phyloP scores from a whole-genome alignment of 2,329 filamentous ascomycete genomes.

The Fusarium fracticaudum region DNA sequence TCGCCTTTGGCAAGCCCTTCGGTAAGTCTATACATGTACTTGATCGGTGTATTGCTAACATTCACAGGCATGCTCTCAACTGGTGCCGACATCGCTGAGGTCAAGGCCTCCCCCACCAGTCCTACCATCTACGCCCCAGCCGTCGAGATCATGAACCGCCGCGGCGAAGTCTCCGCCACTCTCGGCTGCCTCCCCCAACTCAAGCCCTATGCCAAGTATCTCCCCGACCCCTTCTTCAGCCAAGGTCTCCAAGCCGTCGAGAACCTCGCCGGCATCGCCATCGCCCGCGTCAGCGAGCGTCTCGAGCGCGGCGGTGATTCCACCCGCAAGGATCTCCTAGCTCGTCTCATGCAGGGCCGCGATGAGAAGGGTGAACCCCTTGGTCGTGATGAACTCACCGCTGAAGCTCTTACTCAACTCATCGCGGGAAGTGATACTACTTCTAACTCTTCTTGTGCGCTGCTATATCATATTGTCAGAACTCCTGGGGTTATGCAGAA shows the following conservation, averaged over 20 bases:
- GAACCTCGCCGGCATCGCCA: slow-evolving; percentile 86
- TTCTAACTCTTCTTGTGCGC: slow-evolving; percentile 82
- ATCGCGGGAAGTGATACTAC: slow-evolving; percentile 84
- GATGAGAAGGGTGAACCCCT: slow-evolving; percentile 82
- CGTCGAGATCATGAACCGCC: slow-evolving; percentile 89
- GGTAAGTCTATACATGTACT: slow-evolving; percentile 8
- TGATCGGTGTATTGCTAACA: fast-evolving
- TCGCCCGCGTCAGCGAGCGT: slow-evolving; percentile 80
- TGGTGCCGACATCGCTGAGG: slow-evolving; percentile 80
- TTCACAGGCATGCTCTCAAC: slow-evolving; percentile 71
- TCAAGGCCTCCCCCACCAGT: slow-evolving; percentile 68
- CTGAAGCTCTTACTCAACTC: slow-evolving; percentile 88
- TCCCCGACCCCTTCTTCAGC: slow-evolving; percentile 85
- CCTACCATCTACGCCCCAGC: slow-evolving; percentile 77
- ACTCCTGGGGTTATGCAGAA: slow-evolving; percentile 77
- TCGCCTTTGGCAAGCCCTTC: slow-evolving; percentile 63
- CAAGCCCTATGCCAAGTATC: slow-evolving; percentile 81
- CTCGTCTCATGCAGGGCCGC: slow-evolving; percentile 84
- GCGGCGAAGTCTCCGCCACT: slow-evolving; percentile 85
- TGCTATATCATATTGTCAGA: slow-evolving; percentile 78
- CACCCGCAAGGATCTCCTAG: slow-evolving; percentile 81
- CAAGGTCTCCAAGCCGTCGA: slow-evolving; percentile 79
- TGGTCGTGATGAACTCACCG: slow-evolving; percentile 82
- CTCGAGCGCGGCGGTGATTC: slow-evolving; percentile 70
- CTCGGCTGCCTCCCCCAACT: slow-evolving; percentile 78